Evolutionary conservation across 805 yeast species (phyloP).

Genomic region (Starmera dryadoides): DNA sequence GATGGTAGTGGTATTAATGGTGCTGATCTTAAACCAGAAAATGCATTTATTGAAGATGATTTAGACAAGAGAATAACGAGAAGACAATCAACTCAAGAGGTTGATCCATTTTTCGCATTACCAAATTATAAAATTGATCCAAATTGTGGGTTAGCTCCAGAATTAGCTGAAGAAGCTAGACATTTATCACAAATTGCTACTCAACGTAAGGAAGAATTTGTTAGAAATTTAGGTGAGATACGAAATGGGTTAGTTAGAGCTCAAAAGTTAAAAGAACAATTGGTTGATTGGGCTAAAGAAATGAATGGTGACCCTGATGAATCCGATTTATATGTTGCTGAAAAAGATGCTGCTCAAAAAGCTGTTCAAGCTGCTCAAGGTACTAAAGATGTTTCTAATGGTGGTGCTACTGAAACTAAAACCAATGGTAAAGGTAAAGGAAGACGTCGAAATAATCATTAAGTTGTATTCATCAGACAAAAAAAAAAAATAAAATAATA

Average conservation of each 20-base stretch:
- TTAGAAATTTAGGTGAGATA: conserved; percentile 66
- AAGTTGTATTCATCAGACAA: background rate
- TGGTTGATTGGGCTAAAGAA: conserved; percentile 81
- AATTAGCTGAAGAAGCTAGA: conserved; percentile 60
- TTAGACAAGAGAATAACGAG: conserved; percentile 23
- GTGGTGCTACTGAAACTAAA: conserved; percentile 8
- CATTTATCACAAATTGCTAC: conserved; percentile 71
- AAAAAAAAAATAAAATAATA: background rate
- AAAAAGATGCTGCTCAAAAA: conserved; percentile 20
- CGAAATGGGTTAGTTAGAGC: conserved; percentile 75
- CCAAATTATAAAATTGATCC: conserved; percentile 40
- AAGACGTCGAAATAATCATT: background rate
- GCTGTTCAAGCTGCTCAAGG: conserved; percentile 19
- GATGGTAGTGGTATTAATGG: conserved; percentile 2
- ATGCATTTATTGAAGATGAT: conserved; percentile 9
- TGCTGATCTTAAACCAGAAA: conserved; percentile 2
- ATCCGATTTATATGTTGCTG: conserved; percentile 29
- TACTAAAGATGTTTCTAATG: conserved; percentile 9
- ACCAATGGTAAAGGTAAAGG: background rate
- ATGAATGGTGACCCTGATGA: conserved; percentile 60
- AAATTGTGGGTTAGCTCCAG: conserved; percentile 42
- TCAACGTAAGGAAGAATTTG: conserved; percentile 82
- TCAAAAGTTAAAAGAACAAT: conserved; percentile 60
- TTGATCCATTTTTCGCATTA: conserved; percentile 60
- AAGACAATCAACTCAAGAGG: conserved; percentile 22